Evolutionary conservation across 345 rosid genomes (phyloP).

Genomic region (Acer campestre): DNA sequence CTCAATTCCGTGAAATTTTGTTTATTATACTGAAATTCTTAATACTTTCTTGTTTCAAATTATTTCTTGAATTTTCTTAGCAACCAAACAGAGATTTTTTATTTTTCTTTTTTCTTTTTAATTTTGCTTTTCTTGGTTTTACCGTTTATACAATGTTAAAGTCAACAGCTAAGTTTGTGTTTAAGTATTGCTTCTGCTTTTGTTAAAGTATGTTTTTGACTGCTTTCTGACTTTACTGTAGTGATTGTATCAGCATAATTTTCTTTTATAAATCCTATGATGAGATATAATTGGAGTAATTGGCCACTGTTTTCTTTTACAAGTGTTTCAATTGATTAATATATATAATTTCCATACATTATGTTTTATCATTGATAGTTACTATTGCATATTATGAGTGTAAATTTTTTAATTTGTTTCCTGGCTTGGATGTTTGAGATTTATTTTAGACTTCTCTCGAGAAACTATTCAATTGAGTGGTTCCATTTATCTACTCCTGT

Average conservation of each 20-base stretch:
- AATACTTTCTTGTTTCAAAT: neutral
- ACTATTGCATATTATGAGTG: slow-evolving; percentile 3
- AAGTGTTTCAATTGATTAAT: slow-evolving; percentile 13
- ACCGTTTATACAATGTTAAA: slow-evolving; percentile 14
- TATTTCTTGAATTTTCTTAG: slow-evolving; percentile 1
- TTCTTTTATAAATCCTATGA: slow-evolving; percentile 37
- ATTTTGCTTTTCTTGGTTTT: neutral
- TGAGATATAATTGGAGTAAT: slow-evolving; percentile 39
- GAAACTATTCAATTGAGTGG: neutral
- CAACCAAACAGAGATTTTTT: neutral
- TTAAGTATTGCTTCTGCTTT: slow-evolving; percentile 35
- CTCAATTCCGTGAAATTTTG: neutral
- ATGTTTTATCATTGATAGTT: neutral
- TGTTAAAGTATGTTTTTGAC: slow-evolving; percentile 29
- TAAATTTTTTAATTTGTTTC: neutral
- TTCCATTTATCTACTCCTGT: slow-evolving; percentile 13
- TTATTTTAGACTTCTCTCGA: neutral
- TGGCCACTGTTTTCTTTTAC: slow-evolving; percentile 28
- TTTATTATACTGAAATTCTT: neutral
- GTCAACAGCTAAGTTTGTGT: neutral
- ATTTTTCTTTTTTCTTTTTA: neutral
- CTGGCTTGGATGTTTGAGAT: neutral
- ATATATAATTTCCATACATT: neutral
- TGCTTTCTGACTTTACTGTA: slow-evolving; percentile 39
- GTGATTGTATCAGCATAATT: slow-evolving; percentile 43